Conservation (phyloP, 768 basidiomycete species). For the Pulveroboletus frians region DNA sequence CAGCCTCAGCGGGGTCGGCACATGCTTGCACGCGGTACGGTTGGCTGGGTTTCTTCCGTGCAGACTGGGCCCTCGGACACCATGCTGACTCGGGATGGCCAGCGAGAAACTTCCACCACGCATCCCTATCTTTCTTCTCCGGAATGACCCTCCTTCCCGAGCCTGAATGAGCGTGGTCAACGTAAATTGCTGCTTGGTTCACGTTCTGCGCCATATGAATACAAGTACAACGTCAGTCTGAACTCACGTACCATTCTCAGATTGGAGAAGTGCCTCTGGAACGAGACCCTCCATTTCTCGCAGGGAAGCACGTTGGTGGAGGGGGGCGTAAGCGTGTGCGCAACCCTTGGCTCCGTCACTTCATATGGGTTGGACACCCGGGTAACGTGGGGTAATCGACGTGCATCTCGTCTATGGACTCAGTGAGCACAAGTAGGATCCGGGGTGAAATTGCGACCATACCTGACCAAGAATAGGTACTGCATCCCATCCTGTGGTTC, state of each 20-base stretch:
- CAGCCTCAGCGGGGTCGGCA: constrained; percentile 23
- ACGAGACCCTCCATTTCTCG: constrained; percentile 58
- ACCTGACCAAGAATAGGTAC: constrained; percentile 82
- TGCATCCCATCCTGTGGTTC: constrained; percentile 69
- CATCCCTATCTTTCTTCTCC: constrained; percentile 64
- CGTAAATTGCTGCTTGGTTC: constrained; percentile 50
- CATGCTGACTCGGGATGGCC: constrained; percentile 67
- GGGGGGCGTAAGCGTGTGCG: constrained; percentile 13
- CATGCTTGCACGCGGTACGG: constrained; percentile 35
- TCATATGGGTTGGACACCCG: constrained; percentile 69
- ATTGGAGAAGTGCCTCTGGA: constrained; percentile 57
- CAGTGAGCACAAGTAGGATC: constrained; percentile 7
- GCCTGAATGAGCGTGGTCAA: constrained; percentile 5
- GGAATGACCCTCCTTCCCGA: constrained; percentile 44
- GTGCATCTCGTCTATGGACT: constrained; percentile 60
- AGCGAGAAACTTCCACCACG: constrained; percentile 75
- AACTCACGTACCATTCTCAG: constrained; percentile 46
- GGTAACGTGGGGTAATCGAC: constrained; percentile 56
- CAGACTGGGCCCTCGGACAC: constrained; percentile 37
- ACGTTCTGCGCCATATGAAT: constrained; percentile 48
- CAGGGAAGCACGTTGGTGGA: constrained; percentile 48
- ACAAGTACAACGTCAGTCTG: background rate
- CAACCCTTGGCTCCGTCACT: constrained; percentile 26
- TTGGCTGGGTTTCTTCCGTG: constrained; percentile 8
- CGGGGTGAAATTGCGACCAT: constrained; percentile 10